Base-by-base conservation (phyloP, 2,329 filamentous ascomycete genomes). In the Diaporthe velutina region DNA sequence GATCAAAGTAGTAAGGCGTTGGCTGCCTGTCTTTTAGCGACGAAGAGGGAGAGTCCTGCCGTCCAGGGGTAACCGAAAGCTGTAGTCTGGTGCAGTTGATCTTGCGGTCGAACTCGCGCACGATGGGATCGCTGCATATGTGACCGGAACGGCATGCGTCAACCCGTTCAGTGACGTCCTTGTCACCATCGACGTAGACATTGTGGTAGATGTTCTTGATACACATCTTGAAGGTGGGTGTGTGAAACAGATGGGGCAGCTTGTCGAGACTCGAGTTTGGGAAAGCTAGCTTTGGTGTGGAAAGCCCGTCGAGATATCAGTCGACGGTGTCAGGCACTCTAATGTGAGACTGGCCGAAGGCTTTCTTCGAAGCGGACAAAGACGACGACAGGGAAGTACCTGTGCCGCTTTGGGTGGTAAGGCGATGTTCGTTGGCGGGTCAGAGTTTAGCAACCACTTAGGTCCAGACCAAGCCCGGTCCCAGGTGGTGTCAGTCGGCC, bases 131-230 rank as follows among this genome's bases (percentile, higher is more conserved):
- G 40, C 77, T 72, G 76, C 81, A 82, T 45, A 78, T 76, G 75
- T 77, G 77, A 71, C 81, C 82, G 22, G 80, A 77, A 10, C 76
- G 72, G 78, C 82, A 83, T 35, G 77, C 70, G 55, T 82, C 78
- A 10, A 78, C 71, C 75, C 80, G 80, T 77, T 83, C 81, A 35
- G 80, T 81, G 68, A 82, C 75, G 73, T 82, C 80, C 71, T 78
- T 74, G 19, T 74, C 70, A 55, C 80, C 81, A 76, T 83, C 81
- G 74, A 77, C 61, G 77, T 83, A 83, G 73, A 77, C 79, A 79
- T 83, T 82, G 79, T 81, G 79, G 79, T 78, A 83, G 73, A 82
- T 77, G 64, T 78, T 80, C 75, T 79, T 80, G 79, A 80, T 77
- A 57, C 82, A 83, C 82, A 83, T 83, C 22, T 77, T 81, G 78